Base-by-base conservation (phyloP, 164 flowering plant species). In the Kingdonia uniflora region DNA sequence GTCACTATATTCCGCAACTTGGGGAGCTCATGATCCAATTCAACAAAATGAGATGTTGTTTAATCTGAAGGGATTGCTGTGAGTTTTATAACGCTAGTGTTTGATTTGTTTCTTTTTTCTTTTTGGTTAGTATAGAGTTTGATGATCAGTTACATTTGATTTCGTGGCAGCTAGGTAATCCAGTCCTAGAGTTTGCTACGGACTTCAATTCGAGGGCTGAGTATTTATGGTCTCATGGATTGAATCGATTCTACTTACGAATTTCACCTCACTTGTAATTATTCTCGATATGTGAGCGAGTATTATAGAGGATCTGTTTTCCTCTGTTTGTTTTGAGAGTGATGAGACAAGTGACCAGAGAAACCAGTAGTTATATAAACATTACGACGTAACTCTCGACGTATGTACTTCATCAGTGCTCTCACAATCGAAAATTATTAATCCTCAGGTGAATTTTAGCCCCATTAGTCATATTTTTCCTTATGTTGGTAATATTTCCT, bases 51-150 rank as follows among this genome's bases (percentile, higher is more conserved):
- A 76, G 54, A 69, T 72, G 24, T 35, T 75, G 58, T 81, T 88
- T 82, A 88, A 92, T 63, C 68, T 92, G 60, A 84, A 86, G 70
- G 99, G 99, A 75, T 92, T 59, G 97, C 99, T 49, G 98, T 86
- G 48, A 80, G 92, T 79, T 52, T 5, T 23, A 25, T 17, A 24
- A 15, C 37, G 17, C 1, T 29, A 29, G 6, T 29, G 35, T 29
- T 29, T 29, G 4, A 29, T 29, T 48, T 11, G 14, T 7, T 23
- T 23, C 14, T 37, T 20, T 19, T 44, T 19, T 29, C 8, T 29
- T 29, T 29, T 29, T 8, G 8, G 35, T n/a, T n/a, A n/a, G n/a
- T n/a, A n/a, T n/a, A n/a, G 8, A 14, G 44, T 47, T 20, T 19
- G 10, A 42, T 38, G 19, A n/a, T n/a, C n/a, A 6, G 40, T 1